Base-by-base conservation (phyloP, 352 stramenopile genomes). In the Phytophthora podocarpi region DNA sequence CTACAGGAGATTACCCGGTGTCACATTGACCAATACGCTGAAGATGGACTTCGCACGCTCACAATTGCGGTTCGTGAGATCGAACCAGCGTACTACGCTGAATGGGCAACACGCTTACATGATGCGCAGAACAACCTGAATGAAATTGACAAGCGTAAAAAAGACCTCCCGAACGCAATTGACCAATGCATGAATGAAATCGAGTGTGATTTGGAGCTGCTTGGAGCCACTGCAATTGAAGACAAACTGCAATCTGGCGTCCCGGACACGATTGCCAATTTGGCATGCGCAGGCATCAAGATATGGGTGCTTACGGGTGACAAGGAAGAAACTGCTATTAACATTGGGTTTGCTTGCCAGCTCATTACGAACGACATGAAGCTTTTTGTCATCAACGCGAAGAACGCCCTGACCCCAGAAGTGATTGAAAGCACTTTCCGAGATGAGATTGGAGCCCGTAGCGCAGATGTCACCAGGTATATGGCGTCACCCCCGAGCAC, bases 251-350 rank as follows among this genome's bases (percentile, higher is more conserved):
- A 98, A 62, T 75, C 87, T 42, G 93, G 90, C 24, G 94, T 98
- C 0, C 89, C 89, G 0, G 82, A 97, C 27, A 80, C 89, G 26
- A 97, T 98, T 11, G 82, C 81, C 8, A 84, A 91, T 35, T 72
- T 98, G 6, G 76, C 84, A 1, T 73, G 63, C 10, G 94, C 91
- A 2, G 91, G 94, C 2, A 92, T 98, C 27, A 96, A 97, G 60
- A 90, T 98, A 16, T 98, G 93, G 91, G 92, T 98, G 18, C 86
- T 98, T 35, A 98, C 94, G 4, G 93, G 93, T 5, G 94, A 98
- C 71, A 98, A 98, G 59, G 74, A 95, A 50, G 94, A 98, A 64
- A 98, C 94, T 5, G 94, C 94, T 16, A 97, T 98, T 61, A 98
- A 98, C 67, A 98, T 98, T 48, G 94, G 85, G 7, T 97, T 96